These are phyloP conservation scores for Suhomyces terraborum DNA, from an alignment of 1,139 yeast species.

Conservation along the genomic window DNA sequence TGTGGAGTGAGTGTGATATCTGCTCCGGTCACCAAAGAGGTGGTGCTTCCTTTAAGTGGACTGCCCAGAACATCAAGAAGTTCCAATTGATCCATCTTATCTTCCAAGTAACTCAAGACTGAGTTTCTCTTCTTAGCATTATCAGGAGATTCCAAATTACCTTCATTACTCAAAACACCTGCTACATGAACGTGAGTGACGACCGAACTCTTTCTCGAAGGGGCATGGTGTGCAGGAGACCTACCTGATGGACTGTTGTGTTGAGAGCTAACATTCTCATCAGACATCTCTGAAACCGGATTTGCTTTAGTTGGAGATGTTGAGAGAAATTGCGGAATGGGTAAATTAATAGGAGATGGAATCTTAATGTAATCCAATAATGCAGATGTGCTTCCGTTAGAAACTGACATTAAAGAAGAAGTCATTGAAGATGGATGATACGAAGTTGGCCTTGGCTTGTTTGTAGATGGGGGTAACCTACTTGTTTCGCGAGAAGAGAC, in stretches of 20 bases:
- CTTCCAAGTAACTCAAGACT: constrained; percentile 49
- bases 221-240: constrained; percentile 18
- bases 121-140: constrained; percentile 42
- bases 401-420: constrained; percentile 32
- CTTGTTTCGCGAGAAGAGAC: constrained; percentile 25
- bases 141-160: constrained; percentile 18
- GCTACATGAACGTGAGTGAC: constrained; percentile 51
- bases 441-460: constrained; percentile 78
- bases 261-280: constrained; percentile 14
- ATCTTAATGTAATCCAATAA: constrained; percentile 36
- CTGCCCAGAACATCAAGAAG: constrained; percentile 31
- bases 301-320: constrained; percentile 40
- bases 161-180: constrained; percentile 46
- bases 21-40: constrained; percentile 13
- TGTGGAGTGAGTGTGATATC: constrained; percentile 29
- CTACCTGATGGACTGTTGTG: constrained; percentile 13
- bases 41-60: constrained; percentile 21
- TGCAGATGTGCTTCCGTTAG: constrained; percentile 25
- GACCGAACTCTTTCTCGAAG: constrained; percentile 44
- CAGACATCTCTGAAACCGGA: constrained; percentile 21
- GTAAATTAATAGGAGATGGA: constrained; percentile 34
- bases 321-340: constrained; percentile 40
- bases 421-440: constrained; percentile 66
- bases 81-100: constrained; percentile 48
- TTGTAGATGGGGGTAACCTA: constrained; percentile 45